Evolutionary conservation across 768 basidiomycete species (phyloP).

Genomic region (Ramaria rubella): DNA sequence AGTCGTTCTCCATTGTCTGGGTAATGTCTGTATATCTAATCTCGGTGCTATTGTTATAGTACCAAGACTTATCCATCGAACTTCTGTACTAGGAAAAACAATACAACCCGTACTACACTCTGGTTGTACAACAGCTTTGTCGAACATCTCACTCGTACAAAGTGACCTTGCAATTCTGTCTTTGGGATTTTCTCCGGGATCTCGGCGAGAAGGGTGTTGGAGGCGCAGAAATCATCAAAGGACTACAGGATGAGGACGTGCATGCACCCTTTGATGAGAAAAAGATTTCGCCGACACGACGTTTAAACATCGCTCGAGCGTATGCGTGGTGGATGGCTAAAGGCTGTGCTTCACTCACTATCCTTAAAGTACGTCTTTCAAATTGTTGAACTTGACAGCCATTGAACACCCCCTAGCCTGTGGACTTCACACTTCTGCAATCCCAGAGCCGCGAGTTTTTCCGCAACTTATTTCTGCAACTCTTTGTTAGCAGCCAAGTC

Average conservation of each 20-base stretch:
- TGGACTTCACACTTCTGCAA: constrained; percentile 78
- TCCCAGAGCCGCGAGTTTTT: constrained; percentile 61
- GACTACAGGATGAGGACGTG: constrained; percentile 37
- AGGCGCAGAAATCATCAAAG: constrained; percentile 70
- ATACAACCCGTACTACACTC: constrained; percentile 94
- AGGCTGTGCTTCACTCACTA: constrained; percentile 61
- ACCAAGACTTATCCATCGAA: neutral
- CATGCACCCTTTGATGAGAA: constrained; percentile 38
- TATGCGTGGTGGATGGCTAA: constrained; percentile 94
- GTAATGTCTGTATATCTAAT: constrained; percentile 52
- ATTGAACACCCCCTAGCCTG: constrained; percentile 46
- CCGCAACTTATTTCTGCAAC: constrained; percentile 55
- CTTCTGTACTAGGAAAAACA: constrained; percentile 58
- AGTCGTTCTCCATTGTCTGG: constrained; percentile 87
- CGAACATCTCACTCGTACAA: constrained; percentile 73
- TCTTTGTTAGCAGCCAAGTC: constrained; percentile 72
- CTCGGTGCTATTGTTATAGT: constrained; percentile 3
- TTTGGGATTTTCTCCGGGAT: constrained; percentile 96
- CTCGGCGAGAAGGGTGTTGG: constrained; percentile 81
- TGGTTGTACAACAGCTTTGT: constrained; percentile 82
- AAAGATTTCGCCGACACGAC: constrained; percentile 49
- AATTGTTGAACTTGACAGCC: neutral
- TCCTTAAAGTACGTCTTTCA: constrained; percentile 64
- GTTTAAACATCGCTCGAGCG: constrained; percentile 71
- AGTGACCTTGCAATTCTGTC: constrained; percentile 87